A percentile compares a stretch with the other conserved stretches of the same genome.
Evolutionary conservation across 495 filamentous ascomycete species (phyloP).

Genomic region (Talaromyces proteolyticus): DNA sequence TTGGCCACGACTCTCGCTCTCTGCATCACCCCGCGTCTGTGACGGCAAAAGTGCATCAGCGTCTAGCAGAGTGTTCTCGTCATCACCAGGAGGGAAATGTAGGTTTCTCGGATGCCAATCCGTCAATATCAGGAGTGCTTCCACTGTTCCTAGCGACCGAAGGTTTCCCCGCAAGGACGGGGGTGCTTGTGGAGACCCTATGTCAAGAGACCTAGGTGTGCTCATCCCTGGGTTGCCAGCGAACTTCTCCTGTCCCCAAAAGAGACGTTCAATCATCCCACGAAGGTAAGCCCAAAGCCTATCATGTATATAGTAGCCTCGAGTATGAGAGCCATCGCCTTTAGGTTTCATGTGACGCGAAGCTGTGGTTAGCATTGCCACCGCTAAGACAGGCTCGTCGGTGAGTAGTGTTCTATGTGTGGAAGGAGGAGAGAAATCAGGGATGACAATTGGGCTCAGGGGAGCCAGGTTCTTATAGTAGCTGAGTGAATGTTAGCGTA

Average conservation of each 20-base stretch:
- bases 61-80: slow-evolving; percentile 55
- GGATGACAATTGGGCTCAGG: slow-evolving; percentile 84
- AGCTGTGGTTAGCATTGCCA: slow-evolving; percentile 85
- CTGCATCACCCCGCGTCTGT: slow-evolving; percentile 25
- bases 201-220: slow-evolving; percentile 53
- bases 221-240: slow-evolving; percentile 81
- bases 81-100: slow-evolving; percentile 89
- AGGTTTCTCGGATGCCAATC: slow-evolving; percentile 96
- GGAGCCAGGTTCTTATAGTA: slow-evolving; percentile 88
- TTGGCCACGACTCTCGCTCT: slow-evolving; percentile 29
- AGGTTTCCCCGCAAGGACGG: slow-evolving; percentile 63
- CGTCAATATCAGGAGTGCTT: slow-evolving; percentile 86
- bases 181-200: slow-evolving; percentile 45
- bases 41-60: slow-evolving; percentile 34
- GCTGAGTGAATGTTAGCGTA: slow-evolving; percentile 31
- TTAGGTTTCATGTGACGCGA: slow-evolving; percentile 76
- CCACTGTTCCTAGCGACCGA: slow-evolving; percentile 85
- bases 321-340: slow-evolving; percentile 74
- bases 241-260: slow-evolving; percentile 95
- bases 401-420: slow-evolving; percentile 72
- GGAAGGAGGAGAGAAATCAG: slow-evolving; percentile 69
- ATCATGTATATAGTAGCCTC: slow-evolving; percentile 88
- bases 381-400: slow-evolving; percentile 85
- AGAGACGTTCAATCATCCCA: slow-evolving; percentile 87
- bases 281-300: slow-evolving; percentile 93